These are phyloP conservation scores for Tetragonia tetragonoides DNA, from an alignment of 148 eudicot species.

Conservation along the genomic window DNA sequence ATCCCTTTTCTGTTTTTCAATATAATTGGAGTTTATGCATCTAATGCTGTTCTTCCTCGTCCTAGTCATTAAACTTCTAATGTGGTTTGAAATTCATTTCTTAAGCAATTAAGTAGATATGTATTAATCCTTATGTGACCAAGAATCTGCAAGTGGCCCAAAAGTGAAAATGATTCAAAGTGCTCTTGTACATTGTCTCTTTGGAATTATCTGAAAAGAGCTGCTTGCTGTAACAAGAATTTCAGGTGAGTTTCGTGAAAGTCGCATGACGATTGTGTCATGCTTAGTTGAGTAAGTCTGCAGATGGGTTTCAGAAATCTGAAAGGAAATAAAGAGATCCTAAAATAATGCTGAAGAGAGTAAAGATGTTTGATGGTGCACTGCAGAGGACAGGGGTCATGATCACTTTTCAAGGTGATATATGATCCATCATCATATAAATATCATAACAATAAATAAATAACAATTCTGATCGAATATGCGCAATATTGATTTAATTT, in stretches of 20 bases:
- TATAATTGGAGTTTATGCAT: neutral
- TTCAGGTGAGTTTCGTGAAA: neutral
- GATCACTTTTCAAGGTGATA: neutral
- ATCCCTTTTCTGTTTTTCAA: neutral
- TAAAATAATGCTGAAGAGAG: constrained; percentile 1
- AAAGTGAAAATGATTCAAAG: neutral
- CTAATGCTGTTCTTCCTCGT: neutral
- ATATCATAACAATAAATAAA: neutral
- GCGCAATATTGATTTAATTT: neutral
- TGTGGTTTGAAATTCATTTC: neutral
- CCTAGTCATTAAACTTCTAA: neutral
- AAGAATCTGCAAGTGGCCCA: neutral
- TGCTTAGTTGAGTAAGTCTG: neutral
- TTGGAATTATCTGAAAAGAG: neutral
- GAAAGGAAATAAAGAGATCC: neutral
- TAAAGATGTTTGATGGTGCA: constrained; percentile 7
- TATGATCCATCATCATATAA: neutral
- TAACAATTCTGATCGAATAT: neutral
- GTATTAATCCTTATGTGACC: neutral
- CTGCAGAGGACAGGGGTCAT: neutral
- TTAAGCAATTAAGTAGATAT: neutral
- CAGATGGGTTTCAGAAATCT: constrained; percentile 2
- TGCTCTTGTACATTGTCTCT: constrained; percentile 1
- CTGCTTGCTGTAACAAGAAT: neutral
- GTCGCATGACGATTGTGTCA: neutral